phyloP scores from a whole-genome alignment of 768 basidiomycete species.

The Hypholoma sublateritium region DNA sequence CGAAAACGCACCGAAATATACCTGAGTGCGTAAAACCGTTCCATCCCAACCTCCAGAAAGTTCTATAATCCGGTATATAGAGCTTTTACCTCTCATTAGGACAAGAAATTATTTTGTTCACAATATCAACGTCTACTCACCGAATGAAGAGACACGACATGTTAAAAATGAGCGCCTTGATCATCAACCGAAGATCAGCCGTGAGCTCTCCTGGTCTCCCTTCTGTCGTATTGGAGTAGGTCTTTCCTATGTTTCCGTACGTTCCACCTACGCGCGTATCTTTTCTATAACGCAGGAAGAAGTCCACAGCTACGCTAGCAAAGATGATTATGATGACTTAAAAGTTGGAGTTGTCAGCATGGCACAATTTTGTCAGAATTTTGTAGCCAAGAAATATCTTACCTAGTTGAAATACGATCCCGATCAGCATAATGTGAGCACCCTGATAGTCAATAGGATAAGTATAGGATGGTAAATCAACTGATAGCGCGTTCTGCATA shows the following conservation, averaged over 20 bases:
- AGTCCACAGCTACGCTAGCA: background rate
- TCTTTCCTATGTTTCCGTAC: background rate
- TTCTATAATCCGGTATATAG: conserved; percentile 52
- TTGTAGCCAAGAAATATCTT: background rate
- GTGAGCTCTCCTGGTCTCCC: conserved; percentile 11
- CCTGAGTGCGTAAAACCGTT: conserved; percentile 44
- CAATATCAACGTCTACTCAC: conserved; percentile 21
- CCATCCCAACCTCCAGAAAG: conserved; percentile 51
- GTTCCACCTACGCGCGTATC: background rate
- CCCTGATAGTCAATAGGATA: background rate
- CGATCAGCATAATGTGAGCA: conserved; percentile 1
- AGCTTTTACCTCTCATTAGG: conserved; percentile 20
- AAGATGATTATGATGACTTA: conserved; percentile 7
- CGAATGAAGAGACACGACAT: conserved; percentile 52
- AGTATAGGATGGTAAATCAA: background rate
- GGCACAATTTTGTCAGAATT: too few relatives aligned
- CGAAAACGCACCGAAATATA: conserved; percentile 44
- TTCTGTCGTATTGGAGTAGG: background rate
- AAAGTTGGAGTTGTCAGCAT: background rate
- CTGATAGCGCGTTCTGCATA: background rate
- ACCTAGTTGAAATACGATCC: conserved; percentile 6
- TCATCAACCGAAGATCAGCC: conserved; percentile 28
- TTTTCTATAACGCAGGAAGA: conserved; percentile 1
- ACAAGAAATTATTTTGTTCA: background rate
- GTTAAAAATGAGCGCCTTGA: conserved; percentile 32